Percentiles rank a stretch among this genome's conserved stretches.
Evolutionary conservation across 2,329 filamentous ascomycete genomes (phyloP).

Genomic region (Chalaropsis thielavioides): DNA sequence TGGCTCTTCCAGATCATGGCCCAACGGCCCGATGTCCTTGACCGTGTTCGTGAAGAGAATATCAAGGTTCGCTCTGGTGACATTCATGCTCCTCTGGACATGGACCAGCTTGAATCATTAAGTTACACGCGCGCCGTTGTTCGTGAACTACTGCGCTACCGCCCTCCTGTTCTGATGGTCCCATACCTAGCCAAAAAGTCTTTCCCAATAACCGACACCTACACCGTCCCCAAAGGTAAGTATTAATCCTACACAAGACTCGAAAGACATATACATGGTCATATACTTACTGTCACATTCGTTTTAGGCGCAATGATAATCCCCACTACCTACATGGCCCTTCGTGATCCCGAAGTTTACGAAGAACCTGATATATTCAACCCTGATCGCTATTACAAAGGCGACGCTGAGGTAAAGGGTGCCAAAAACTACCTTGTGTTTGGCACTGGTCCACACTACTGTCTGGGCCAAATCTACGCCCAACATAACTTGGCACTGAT

Average conservation of each 20-base stretch:
- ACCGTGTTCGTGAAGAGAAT: conserved; percentile 86
- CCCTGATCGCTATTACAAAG: conserved; percentile 80
- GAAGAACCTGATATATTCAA: conserved; percentile 77
- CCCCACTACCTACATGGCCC: conserved; percentile 75
- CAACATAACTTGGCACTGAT: conserved; percentile 77
- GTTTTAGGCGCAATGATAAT: conserved; percentile 71
- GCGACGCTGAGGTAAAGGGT: conserved; percentile 71
- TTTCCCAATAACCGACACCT: conserved; percentile 75
- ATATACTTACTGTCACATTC: not conserved
- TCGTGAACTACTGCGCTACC: conserved; percentile 81
- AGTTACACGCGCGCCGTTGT: conserved; percentile 84
- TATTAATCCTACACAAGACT: not conserved
- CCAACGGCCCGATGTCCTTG: conserved; percentile 81
- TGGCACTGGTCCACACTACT: conserved; percentile 91
- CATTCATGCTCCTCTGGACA: conserved; percentile 50
- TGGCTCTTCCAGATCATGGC: conserved; percentile 94
- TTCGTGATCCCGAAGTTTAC: conserved; percentile 88
- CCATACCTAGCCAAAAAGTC: conserved; percentile 89
- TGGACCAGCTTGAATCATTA: conserved; percentile 81
- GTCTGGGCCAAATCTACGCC: conserved; percentile 84
- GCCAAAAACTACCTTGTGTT: conserved; percentile 96
- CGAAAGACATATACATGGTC: no score
- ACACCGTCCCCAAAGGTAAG: conserved; percentile 80
- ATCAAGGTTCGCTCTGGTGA: conserved; percentile 61
- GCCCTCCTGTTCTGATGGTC: conserved; percentile 92